Base-by-base conservation (phyloP, 2,329 filamentous ascomycete species). In the Rosellinia necatrix region DNA sequence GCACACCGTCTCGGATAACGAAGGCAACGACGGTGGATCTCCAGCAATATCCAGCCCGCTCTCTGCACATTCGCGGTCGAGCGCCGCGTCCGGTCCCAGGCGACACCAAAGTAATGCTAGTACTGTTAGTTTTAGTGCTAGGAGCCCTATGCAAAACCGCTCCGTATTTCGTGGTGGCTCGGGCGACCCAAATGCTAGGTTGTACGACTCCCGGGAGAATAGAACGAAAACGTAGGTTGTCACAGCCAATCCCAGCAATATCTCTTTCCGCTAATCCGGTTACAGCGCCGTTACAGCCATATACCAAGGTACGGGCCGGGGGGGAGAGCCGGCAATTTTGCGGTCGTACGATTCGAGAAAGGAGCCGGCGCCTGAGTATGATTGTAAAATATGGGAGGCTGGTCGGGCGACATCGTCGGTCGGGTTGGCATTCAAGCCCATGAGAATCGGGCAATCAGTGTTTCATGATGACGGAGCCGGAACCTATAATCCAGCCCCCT, bases 371-470 rank as follows among this genome's bases (percentile, higher is more conserved):
- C 90, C 93, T 2, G 92, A 97, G 72, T 93, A 91, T 59, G 90
- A 96, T 69, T 96, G 92, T 74, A 96, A 88, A 41, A 94, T 99
- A 54, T 99, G 94, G 94, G 88, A 99, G 75, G 94, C 94, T 4
- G 94, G 94, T 9, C 86, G 94, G 58, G 94, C 94, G n/a, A 99
- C 94, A 1, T 91, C 84, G 49, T 91, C 94, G 1, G 94, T 93
- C 1, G 91, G 90, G 0, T 79, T 97, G 38, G 94, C 94, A 1
- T 99, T 99, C 76, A 99, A 99, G 72, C 92, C 93, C 0, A 92
- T 99, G 46, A 88, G 90, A 63, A 90, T 99, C 34, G 94, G 94
- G 3, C 93, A 97, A 72, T 93, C 92, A 0, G 81, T 92, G 8
- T 99, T 99, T 69, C 88, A 96, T 58, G 94, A 99, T 65, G 93